A percentile compares a stretch with the other conserved stretches of the same genome.
These are phyloP conservation scores for Sordaria brevicollis DNA, from an alignment of 495 filamentous ascomycete species.

Conservation along the genomic window DNA sequence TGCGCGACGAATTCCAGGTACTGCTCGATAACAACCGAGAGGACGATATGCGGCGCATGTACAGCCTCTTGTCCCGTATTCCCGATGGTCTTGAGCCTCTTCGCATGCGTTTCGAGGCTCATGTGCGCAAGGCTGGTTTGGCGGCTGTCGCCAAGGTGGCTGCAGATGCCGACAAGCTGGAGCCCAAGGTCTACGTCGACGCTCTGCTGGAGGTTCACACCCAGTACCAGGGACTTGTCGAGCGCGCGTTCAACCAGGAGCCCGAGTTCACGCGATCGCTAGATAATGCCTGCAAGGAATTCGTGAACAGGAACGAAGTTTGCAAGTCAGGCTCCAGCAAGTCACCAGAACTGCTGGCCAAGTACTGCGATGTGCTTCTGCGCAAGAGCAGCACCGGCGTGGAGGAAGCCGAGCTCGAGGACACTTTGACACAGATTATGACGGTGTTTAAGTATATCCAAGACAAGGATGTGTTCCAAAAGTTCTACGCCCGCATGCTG, in stretches of 20 bases:
- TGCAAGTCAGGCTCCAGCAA: slow-evolving; percentile 86
- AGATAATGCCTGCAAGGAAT: slow-evolving; percentile 95
- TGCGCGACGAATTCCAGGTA: slow-evolving; percentile 92
- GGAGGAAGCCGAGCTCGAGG: slow-evolving; percentile 88
- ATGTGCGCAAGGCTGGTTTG: slow-evolving; percentile 82
- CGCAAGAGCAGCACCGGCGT: slow-evolving; percentile 86
- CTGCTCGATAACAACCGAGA: slow-evolving; percentile 92
- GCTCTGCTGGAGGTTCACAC: slow-evolving; percentile 89
- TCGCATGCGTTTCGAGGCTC: slow-evolving; percentile 77
- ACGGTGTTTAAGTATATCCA: slow-evolving; percentile 99
- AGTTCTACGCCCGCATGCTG: slow-evolving; percentile 96
- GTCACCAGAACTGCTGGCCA: slow-evolving; percentile 88
- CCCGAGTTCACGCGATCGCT: slow-evolving; percentile 94
- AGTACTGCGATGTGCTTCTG: slow-evolving; percentile 88
- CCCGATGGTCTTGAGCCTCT: slow-evolving; percentile 88
- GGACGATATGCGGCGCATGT: slow-evolving; percentile 95
- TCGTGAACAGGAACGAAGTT: slow-evolving; percentile 92
- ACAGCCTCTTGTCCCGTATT: slow-evolving; percentile 80
- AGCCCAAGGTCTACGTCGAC: slow-evolving; percentile 94
- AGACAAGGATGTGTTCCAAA: slow-evolving; percentile 99
- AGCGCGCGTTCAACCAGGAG: slow-evolving; percentile 87
- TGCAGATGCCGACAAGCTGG: slow-evolving; percentile 76
- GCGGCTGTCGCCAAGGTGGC: slow-evolving; percentile 87
- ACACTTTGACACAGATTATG: slow-evolving; percentile 91
- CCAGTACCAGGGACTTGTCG: slow-evolving; percentile 82